Evolutionary conservation across 108 stramenopile genomes (phyloP).

Genomic region (Cyclotella baltica): DNA sequence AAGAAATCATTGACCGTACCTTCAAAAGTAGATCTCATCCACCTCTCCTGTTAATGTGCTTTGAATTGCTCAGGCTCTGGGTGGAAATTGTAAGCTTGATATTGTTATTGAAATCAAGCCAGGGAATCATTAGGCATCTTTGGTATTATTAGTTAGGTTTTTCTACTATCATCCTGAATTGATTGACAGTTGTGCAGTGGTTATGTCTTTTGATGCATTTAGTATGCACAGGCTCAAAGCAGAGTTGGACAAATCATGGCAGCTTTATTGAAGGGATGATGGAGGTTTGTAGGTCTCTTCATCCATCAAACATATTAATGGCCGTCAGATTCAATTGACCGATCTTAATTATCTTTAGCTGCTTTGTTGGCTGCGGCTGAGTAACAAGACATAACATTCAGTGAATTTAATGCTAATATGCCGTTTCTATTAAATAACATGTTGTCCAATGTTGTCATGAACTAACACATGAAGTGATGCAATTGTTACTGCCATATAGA

Average conservation of each 20-base stretch:
- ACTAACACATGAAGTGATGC: no score
- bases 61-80: constrained; percentile 68
- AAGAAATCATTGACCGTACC: constrained; percentile 71
- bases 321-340: constrained; percentile 49
- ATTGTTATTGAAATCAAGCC: constrained; percentile 85
- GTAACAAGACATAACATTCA: no score
- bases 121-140: constrained; percentile 71
- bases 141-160: constrained; percentile 66
- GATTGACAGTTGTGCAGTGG: constrained; percentile 61
- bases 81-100: constrained; percentile 54
- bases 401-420: no score
- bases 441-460: no score
- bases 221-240: constrained; percentile 70
- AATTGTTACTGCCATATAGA: no score
- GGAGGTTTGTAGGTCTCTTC: neutral
- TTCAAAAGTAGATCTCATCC: constrained; percentile 73
- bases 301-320: neutral
- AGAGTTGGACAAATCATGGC: constrained; percentile 51
- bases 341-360: constrained; percentile 52
- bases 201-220: constrained; percentile 82
- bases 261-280: constrained; percentile 9
- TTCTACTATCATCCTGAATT: constrained; percentile 71
- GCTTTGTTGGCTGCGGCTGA: constrained; percentile 55
- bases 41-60: constrained; percentile 79
- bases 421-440: no score